phyloP scores from a whole-genome alignment of 495 filamentous ascomycete species.

The Pyrenopolyporus hunteri region DNA sequence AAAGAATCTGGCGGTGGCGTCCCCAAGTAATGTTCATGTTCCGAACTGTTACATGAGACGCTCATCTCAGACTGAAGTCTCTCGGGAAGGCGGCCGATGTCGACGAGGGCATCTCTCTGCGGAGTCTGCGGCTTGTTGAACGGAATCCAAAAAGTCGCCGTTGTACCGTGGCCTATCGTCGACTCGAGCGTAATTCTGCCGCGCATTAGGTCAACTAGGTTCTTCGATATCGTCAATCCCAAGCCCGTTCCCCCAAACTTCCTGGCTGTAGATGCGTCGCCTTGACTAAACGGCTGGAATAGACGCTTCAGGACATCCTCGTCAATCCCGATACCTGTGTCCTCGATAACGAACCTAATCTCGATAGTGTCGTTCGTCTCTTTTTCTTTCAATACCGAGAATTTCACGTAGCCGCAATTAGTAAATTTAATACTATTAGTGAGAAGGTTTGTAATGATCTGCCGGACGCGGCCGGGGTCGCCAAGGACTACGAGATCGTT shows the following conservation, averaged over 20 bases:
- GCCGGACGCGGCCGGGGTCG: conserved; percentile 78
- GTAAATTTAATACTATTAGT: conserved; percentile 92
- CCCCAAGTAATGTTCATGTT: conserved; percentile 49
- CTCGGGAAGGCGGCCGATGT: conserved; percentile 62
- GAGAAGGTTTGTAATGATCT: conserved; percentile 85
- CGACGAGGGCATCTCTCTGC: conserved; percentile 47
- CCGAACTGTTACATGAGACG: conserved; percentile 63
- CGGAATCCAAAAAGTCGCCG: conserved; percentile 69
- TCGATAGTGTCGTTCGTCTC: conserved; percentile 56
- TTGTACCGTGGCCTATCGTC: conserved; percentile 64
- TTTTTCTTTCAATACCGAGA: conserved; percentile 54
- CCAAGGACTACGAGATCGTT: conserved; percentile 64
- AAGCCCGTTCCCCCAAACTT: conserved; percentile 83
- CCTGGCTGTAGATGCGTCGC: conserved; percentile 76
- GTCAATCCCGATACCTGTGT: conserved; percentile 85
- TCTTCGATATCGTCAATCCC: conserved; percentile 81
- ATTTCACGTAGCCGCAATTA: conserved; percentile 68
- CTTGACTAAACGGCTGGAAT: conserved; percentile 87
- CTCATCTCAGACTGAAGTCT: conserved; percentile 67
- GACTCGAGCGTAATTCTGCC: conserved; percentile 72
- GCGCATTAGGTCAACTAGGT: conserved; percentile 80
- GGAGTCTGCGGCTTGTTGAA: conserved; percentile 62
- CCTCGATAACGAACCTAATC: conserved; percentile 70
- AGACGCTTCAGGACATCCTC: conserved; percentile 72
- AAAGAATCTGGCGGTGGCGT: conserved; percentile 37